Evolutionary conservation across 31 red algal species (phyloP).

Genomic region (Bonnemaisonia californica): DNA sequence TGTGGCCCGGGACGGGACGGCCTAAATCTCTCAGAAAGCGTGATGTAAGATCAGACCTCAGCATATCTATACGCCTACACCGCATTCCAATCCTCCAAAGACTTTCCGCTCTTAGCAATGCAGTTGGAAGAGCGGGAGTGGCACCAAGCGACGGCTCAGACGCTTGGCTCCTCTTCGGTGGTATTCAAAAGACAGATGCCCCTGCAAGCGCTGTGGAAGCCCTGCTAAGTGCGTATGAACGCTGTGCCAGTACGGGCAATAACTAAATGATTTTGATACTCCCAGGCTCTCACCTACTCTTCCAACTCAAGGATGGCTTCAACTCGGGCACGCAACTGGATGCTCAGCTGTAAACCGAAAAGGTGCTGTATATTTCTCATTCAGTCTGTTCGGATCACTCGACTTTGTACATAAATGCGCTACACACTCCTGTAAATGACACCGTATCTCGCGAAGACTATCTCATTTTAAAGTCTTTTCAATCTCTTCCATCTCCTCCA

Average conservation of each 20-base stretch:
- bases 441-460: too few relatives aligned
- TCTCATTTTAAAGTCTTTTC: too few relatives aligned
- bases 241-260: too few relatives aligned
- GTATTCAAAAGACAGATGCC: neutral
- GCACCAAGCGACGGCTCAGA: neutral
- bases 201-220: neutral
- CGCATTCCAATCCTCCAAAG: neutral
- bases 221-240: neutral
- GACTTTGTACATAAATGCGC: neutral
- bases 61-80: neutral
- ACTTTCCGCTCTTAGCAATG: neutral
- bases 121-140: neutral
- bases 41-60: neutral
- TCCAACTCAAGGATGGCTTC: too few relatives aligned
- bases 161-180: neutral
- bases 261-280: too few relatives aligned
- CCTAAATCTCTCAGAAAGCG: neutral
- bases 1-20: conserved; percentile 11
- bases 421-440: neutral
- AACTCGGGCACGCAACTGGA: too few relatives aligned
- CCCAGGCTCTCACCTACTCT: too few relatives aligned
- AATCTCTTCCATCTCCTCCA: conserved; percentile 51
- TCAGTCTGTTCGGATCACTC: too few relatives aligned
- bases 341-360: too few relatives aligned
- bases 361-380: too few relatives aligned